Evolutionary conservation across 352 stramenopile genomes (phyloP).

Genomic region (Halophytophthora batemanensis): DNA sequence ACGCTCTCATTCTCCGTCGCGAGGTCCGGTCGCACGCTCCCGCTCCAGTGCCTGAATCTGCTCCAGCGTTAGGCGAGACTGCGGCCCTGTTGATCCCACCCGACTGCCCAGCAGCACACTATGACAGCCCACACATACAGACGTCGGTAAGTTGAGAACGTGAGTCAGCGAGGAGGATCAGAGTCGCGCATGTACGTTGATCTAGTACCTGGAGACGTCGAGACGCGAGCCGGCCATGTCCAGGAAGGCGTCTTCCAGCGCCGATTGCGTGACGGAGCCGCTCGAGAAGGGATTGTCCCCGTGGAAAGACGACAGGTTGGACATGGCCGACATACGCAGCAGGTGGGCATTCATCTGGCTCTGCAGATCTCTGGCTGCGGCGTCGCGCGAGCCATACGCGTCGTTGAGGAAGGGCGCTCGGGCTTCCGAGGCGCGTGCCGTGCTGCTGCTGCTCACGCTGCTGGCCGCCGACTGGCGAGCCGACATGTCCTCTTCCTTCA

Average conservation of each 20-base stretch:
- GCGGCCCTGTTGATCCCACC: constrained; percentile 26
- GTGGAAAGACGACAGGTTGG: constrained; percentile 54
- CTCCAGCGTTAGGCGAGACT: constrained; percentile 25
- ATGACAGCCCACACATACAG: not conserved
- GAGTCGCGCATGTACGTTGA: not conserved
- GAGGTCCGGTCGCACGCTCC: constrained; percentile 7
- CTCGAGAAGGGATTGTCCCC: constrained; percentile 55
- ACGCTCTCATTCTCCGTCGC: constrained; percentile 6
- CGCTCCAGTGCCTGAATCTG: constrained; percentile 22
- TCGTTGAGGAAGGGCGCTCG: constrained; percentile 26
- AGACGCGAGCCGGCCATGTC: constrained; percentile 80
- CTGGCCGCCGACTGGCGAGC: constrained; percentile 21
- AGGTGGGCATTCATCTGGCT: constrained; percentile 50
- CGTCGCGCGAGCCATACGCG: constrained; percentile 20
- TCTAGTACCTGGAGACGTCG: constrained; percentile 52
- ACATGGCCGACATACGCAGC: constrained; percentile 52
- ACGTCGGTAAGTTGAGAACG: not conserved
- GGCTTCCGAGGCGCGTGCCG: constrained; percentile 8
- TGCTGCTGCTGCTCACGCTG: constrained; percentile 19
- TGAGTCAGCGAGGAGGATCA: not conserved
- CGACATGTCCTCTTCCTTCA: constrained; percentile 54
- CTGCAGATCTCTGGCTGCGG: constrained; percentile 29
- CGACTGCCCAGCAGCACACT: constrained; percentile 67
- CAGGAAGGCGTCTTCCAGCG: constrained; percentile 80
- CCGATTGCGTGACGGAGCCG: constrained; percentile 74